Conservation (phyloP, 2,329 filamentous ascomycete genomes). For the Xylariaceae sp. region DNA sequence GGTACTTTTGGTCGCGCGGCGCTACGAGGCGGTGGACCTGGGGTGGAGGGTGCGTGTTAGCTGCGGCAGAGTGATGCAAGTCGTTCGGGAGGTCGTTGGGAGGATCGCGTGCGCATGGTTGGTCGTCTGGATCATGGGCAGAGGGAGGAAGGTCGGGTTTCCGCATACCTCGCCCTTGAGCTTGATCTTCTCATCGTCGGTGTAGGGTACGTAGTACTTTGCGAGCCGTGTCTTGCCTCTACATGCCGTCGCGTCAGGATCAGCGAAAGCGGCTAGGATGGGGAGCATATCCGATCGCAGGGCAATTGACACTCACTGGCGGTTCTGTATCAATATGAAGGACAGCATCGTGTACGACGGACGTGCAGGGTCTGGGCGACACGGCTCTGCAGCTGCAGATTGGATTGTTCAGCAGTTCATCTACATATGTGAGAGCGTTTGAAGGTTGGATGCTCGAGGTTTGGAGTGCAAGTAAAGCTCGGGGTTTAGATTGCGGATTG, state of each 20-base stretch:
- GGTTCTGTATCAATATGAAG: slow-evolving; percentile 42
- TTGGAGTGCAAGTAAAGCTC: too few relatives aligned
- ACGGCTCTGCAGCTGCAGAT: neutral
- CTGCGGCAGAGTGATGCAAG: neutral
- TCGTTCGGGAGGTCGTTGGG: neutral
- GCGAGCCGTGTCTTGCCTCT: slow-evolving; percentile 95
- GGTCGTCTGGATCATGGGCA: neutral
- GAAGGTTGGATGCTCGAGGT: too few relatives aligned
- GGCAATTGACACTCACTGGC: slow-evolving; percentile 32
- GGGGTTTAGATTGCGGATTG: too few relatives aligned
- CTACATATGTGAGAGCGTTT: too few relatives aligned
- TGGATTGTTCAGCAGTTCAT: too few relatives aligned
- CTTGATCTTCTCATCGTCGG: slow-evolving; percentile 98
- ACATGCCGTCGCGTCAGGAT: neutral
- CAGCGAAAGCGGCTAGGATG: neutral
- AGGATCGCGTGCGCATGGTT: slow-evolving; percentile 2
- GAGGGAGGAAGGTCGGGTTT: neutral
- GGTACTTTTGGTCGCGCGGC: slow-evolving; percentile 97
- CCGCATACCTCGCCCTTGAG: slow-evolving; percentile 83
- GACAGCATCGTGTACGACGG: slow-evolving; percentile 33
- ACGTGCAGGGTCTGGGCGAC: slow-evolving; percentile 5
- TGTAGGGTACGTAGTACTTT: slow-evolving; percentile 99
- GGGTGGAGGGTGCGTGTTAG: slow-evolving; percentile 3
- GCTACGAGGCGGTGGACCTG: slow-evolving; percentile 95
- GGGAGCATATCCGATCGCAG: neutral